Conservation (phyloP, 1,284 basidiomycete genomes). For the Ceratobasidium sp. region DNA sequence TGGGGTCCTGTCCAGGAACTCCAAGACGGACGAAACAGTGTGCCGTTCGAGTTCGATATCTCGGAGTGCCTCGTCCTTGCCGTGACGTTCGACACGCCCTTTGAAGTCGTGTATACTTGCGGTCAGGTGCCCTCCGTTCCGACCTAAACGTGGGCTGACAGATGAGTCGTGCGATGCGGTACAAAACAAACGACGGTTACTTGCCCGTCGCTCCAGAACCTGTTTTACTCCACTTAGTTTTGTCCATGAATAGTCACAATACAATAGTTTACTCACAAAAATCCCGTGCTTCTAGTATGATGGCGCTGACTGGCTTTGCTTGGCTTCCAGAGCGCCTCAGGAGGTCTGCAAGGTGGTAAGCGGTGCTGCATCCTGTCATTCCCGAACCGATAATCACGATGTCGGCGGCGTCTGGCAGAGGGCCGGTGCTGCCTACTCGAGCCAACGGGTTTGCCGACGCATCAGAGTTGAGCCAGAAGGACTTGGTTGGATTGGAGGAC, state of each 20-base stretch:
- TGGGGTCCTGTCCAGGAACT: slow-evolving; percentile 62
- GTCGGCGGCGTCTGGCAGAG: slow-evolving; percentile 69
- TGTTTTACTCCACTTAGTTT: slow-evolving; percentile 53
- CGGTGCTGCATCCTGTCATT: slow-evolving; percentile 78
- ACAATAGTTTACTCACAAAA: slow-evolving; percentile 69
- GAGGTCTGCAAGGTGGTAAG: slow-evolving; percentile 71
- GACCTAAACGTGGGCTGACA: slow-evolving; percentile 59
- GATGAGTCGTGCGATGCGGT: background rate
- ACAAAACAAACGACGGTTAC: slow-evolving; percentile 44
- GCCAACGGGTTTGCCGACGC: slow-evolving; percentile 73
- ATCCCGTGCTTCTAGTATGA: slow-evolving; percentile 79
- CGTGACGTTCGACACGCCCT: slow-evolving; percentile 59
- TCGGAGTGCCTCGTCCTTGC: slow-evolving; percentile 67
- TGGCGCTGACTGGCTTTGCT: slow-evolving; percentile 60
- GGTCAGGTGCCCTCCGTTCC: slow-evolving; percentile 83
- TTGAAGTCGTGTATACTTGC: slow-evolving; percentile 66
- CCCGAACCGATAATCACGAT: slow-evolving; percentile 82
- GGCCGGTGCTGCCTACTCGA: slow-evolving; percentile 70
- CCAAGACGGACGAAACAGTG: slow-evolving; percentile 64
- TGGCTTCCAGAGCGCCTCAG: slow-evolving; percentile 50
- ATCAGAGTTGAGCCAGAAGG: slow-evolving; percentile 73
- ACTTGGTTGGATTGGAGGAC: slow-evolving; percentile 70
- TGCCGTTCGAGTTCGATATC: slow-evolving; percentile 70
- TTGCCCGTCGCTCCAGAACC: slow-evolving; percentile 84
- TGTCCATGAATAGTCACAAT: background rate